Percentiles rank a stretch among this genome's conserved stretches.
Conservation (phyloP, 2,329 filamentous ascomycete genomes). For the Fusarium armeniacum region DNA sequence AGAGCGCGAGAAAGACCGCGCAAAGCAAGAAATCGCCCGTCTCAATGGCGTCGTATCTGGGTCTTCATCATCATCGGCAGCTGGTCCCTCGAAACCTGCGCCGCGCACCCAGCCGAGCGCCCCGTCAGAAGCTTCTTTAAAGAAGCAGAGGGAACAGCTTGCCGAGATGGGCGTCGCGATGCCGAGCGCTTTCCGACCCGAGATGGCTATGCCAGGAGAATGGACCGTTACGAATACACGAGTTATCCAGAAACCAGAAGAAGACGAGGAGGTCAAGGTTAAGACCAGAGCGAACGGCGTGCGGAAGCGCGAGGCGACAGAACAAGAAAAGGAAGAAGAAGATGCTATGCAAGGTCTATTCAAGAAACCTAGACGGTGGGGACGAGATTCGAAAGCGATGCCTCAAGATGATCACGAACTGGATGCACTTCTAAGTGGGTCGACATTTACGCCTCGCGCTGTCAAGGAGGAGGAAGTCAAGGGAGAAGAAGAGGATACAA, state of each 20-base stretch:
- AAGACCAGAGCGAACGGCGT: constrained; percentile 69
- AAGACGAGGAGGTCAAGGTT: constrained; percentile 59
- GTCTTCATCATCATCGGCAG: constrained; percentile 52
- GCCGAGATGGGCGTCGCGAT: constrained; percentile 88
- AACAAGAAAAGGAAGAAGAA: constrained; percentile 73
- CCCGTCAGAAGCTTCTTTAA: constrained; percentile 73
- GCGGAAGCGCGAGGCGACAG: constrained; percentile 72
- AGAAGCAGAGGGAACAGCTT: constrained; percentile 88
- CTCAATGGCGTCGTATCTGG: constrained; percentile 81
- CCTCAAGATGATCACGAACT: constrained; percentile 68
- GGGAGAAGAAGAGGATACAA: constrained; percentile 34
- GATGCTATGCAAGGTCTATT: constrained; percentile 70
- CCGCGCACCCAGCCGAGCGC: constrained; percentile 30
- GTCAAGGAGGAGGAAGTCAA: constrained; percentile 47
- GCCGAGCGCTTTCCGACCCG: constrained; percentile 80
- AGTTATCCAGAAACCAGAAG: constrained; percentile 62
- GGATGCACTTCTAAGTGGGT: constrained; percentile 69
- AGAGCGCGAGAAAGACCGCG: constrained; percentile 83
- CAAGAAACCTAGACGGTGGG: constrained; percentile 71
- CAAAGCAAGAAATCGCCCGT: constrained; percentile 86
- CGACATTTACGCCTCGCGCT: constrained; percentile 46
- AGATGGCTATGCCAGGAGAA: constrained; percentile 89
- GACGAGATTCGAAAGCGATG: constrained; percentile 65
- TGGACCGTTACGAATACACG: constrained; percentile 82
- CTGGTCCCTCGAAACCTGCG: constrained; percentile 37